phyloP scores from a whole-genome alignment of 306 rosid genomes.

The Morella rubra region DNA sequence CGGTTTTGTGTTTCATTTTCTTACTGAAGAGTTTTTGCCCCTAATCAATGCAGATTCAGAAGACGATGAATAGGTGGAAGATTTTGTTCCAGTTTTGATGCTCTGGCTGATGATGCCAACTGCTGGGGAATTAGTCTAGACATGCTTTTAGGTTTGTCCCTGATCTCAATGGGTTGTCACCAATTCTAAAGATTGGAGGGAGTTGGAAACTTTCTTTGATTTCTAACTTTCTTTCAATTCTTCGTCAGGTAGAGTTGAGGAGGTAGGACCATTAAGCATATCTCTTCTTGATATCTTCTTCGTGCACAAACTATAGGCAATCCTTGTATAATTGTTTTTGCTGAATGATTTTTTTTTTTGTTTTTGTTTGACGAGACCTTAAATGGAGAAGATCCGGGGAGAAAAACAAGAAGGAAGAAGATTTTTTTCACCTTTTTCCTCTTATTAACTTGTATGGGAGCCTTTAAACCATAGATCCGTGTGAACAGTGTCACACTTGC shows the following conservation, averaged over 20 bases:
- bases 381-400: conserved; percentile 25
- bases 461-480: background rate
- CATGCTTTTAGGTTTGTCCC: conserved; percentile 38
- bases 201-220: conserved; percentile 33
- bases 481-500: no score
- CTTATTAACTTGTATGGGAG: background rate
- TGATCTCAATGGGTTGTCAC: conserved; percentile 35
- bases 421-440: background rate
- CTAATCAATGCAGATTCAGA: conserved; percentile 80
- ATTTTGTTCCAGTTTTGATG: conserved; percentile 32
- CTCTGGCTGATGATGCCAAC: conserved; percentile 37
- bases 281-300: conserved; percentile 33
- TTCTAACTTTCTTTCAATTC: conserved; percentile 36
- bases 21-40: conserved; percentile 19
- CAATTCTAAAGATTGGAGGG: conserved; percentile 35
- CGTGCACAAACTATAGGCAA: conserved; percentile 62
- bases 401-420: background rate
- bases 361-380: conserved; percentile 23
- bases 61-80: conserved; percentile 64
- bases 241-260: conserved; percentile 35
- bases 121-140: conserved; percentile 39
- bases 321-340: conserved; percentile 53
- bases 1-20: background rate
- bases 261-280: conserved; percentile 34
- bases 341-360: conserved; percentile 30